Evolutionary conservation across 768 basidiomycete genomes (phyloP).

Genomic region (Leccinum subgranulosum): DNA sequence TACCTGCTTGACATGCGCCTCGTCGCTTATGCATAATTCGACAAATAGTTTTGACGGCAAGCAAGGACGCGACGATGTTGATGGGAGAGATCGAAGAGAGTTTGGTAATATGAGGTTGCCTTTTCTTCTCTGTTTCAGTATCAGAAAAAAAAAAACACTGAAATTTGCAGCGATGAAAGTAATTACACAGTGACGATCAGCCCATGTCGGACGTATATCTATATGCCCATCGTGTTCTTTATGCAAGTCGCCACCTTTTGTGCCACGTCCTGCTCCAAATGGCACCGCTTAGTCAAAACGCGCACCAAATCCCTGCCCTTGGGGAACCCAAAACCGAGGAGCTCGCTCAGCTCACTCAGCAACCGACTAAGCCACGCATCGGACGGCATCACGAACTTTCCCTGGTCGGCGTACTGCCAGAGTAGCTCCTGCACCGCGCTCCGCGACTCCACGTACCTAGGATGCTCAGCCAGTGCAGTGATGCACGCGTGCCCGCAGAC

Average conservation of each 20-base stretch:
- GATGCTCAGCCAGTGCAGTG: slow-evolving; percentile 20
- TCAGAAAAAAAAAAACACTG: background rate
- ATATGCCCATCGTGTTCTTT: slow-evolving; percentile 11
- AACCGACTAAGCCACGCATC: slow-evolving; percentile 21
- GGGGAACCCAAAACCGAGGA: slow-evolving; percentile 17
- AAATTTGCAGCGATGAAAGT: background rate
- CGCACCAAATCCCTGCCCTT: slow-evolving; percentile 20
- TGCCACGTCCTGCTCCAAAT: slow-evolving; percentile 20
- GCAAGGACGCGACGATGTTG: slow-evolving; percentile 91
- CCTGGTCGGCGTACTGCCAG: slow-evolving; percentile 20
- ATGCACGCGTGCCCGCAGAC: slow-evolving; percentile 29
- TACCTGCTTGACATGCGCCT: background rate
- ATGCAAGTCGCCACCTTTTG: slow-evolving; percentile 24
- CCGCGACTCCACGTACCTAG: slow-evolving; percentile 20
- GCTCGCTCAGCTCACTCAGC: slow-evolving; percentile 16
- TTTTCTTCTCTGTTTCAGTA: background rate
- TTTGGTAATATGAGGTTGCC: slow-evolving; percentile 36
- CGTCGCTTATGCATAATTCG: slow-evolving; percentile 4
- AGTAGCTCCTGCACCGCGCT: slow-evolving; percentile 18
- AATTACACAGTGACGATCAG: background rate
- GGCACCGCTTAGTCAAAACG: slow-evolving; percentile 24
- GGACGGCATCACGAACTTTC: slow-evolving; percentile 23
- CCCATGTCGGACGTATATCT: background rate
- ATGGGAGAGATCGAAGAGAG: slow-evolving; percentile 85
- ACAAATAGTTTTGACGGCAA: slow-evolving; percentile 75